Evolutionary conservation across 108 stramenopile species (phyloP), one percentile per base, ranked within the genome.

Genomic region (Conticribra guillardii): DNA sequence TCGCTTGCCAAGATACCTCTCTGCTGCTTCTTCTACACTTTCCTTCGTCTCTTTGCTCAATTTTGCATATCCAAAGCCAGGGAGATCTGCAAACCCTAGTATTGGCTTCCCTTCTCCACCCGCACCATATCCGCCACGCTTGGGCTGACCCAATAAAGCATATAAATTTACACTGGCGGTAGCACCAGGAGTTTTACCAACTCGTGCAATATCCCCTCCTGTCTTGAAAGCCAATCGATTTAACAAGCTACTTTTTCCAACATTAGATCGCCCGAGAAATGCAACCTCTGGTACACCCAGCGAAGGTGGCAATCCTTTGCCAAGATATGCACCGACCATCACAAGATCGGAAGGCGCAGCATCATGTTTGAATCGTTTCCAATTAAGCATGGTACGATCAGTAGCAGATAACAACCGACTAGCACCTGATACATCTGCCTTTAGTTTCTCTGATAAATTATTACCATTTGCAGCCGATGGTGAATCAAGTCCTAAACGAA

Each of bases 51-150:
- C 93, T 69, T 96, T 96, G 56, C 74, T 71, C 28, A 98, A 60
- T 68, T 93, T 97, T 8, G 97, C 97, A 83, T 95, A 97, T 22
- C 97, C 97, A 74, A 96, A 97, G 2, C 97, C 97, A n/a, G 97
- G 97, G 9, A 97, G 72, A 63, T 97, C 97, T 23, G 87, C 92
- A 63, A 96, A 90, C 53, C 90, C 93, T 60, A 94, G 63, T 19
- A 90, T 50, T 1, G 80, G 80, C 19, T 68, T 81, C 1, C 56
- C 68, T 51, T 64, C 74, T 22, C 64, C 50, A 57, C 50, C 63
- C 54, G 73, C 33, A 71, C 66, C 30, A 54, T 66, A 30, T 29
- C 73, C 62, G 15, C 69, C 79, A n/a, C 54, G 46, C 24, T 55
- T 73, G 3, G 64, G 30, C 11, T 74, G 74, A 4, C 80, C 75